phyloP scores from a whole-genome alignment of 2,329 filamentous ascomycete genomes.

The Fusarium sp. region DNA sequence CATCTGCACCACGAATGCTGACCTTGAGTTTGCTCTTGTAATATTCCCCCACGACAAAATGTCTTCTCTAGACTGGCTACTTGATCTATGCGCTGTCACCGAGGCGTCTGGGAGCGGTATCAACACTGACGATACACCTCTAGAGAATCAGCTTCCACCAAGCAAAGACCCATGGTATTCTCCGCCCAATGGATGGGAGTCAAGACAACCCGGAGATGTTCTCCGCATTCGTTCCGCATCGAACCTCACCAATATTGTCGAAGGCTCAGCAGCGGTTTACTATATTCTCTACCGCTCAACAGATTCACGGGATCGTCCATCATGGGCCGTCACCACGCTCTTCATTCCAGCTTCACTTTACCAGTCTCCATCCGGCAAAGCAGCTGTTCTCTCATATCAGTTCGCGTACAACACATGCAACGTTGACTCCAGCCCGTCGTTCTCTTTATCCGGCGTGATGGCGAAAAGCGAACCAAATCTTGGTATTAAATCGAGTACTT shows the following conservation, averaged over 20 bases:
- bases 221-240: slow-evolving; percentile 21
- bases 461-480: slow-evolving; percentile 8
- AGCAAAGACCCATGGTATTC: slow-evolving; percentile 23
- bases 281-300: slow-evolving; percentile 52
- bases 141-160: background rate
- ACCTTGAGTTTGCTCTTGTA: rapidly evolving
- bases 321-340: slow-evolving; percentile 52
- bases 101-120: background rate
- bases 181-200: background rate
- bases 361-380: slow-evolving; percentile 5
- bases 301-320: slow-evolving; percentile 44
- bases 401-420: slow-evolving; percentile 35
- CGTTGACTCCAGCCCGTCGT: slow-evolving; percentile 28
- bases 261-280: slow-evolving; percentile 33
- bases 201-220: slow-evolving; percentile 17
- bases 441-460: slow-evolving; percentile 11
- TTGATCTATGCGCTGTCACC: background rate
- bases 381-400: slow-evolving; percentile 26
- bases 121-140: background rate
- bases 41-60: background rate
- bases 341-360: slow-evolving; percentile 38
- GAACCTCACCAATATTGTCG: slow-evolving; percentile 21
- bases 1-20: background rate
- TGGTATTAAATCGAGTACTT: slow-evolving; percentile 15
- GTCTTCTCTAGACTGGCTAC: background rate